A percentile compares a stretch with the other conserved stretches of the same genome.
Evolutionary conservation across 129 eudicot genomes (phyloP).

Genomic region (Flaveria ramosissima): DNA sequence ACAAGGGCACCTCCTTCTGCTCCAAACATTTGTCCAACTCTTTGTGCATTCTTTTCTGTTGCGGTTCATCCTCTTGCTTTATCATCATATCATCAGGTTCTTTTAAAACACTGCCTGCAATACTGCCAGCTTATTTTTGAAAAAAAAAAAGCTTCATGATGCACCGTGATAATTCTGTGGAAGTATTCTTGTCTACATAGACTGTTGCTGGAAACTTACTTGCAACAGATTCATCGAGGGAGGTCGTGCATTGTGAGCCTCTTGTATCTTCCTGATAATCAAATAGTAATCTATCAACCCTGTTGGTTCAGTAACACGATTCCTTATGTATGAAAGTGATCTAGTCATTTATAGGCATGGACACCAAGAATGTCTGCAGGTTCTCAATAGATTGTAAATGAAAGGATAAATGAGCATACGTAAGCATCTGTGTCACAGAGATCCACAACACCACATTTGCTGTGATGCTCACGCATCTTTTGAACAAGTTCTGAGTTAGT

Average conservation of each 20-base stretch:
- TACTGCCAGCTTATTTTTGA: conserved; percentile 16
- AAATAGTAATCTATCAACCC: background rate
- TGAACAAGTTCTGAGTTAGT: background rate
- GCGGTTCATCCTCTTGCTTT: conserved; percentile 63
- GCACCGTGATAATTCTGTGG: conserved; percentile 16
- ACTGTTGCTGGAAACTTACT: conserved; percentile 23
- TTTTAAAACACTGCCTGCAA: background rate
- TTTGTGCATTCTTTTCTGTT: conserved; percentile 64
- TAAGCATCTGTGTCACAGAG: conserved; percentile 34
- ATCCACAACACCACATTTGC: conserved; percentile 39
- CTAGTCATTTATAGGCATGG: background rate
- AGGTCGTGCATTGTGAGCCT: conserved; percentile 17
- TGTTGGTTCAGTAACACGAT: conserved; percentile 3
- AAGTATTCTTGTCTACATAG: background rate
- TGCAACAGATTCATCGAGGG: conserved; percentile 24
- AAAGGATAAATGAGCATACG: conserved; percentile 42
- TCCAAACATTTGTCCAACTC: conserved; percentile 70
- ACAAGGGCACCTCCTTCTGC: conserved; percentile 73
- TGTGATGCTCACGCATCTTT: conserved; percentile 50
- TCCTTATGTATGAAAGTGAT: background rate
- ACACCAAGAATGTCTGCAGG: conserved; percentile 9
- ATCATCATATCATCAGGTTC: conserved; percentile 32
- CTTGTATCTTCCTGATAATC: conserved; percentile 45
- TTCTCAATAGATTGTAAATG: background rate
- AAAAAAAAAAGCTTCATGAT: background rate